Evolutionary conservation across 2,329 filamentous ascomycete species (phyloP), one percentile per base, ranked within the genome.

Genomic region (Cladosporium colombiae): DNA sequence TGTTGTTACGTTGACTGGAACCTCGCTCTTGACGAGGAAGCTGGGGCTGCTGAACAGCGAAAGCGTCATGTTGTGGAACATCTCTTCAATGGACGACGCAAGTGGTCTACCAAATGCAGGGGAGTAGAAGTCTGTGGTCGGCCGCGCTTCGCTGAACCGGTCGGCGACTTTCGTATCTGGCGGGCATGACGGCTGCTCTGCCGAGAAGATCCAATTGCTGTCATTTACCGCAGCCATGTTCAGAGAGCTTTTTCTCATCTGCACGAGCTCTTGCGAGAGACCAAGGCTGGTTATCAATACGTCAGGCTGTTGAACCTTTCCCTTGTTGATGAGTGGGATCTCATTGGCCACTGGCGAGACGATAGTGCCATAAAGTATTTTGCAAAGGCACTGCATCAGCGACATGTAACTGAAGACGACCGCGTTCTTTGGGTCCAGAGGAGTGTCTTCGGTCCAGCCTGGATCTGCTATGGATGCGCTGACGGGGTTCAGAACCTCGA

Each of bases 41-140:
- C 21, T 35, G 33, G 56, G 56, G 21, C 35, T 58, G 21, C 56
- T 58, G 56, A 58, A 58, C 2, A 58, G 56, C 16, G 56, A 58
- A 1, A 58, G 35, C n/a, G 56, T 58, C 56, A 58, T 58, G 56
- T 58, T 58, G 6, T 37, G 56, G 56, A 58, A 58, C 33, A 58
- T n/a, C 8, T 58, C 56, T n/a, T 58, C 56, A 6, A 58, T 27
- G 11, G 31, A 33, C 5, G 56, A 29, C 21, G 33, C 56, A 7
- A 58, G 56, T 10, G 56, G 31, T 44, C 35, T 31, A 1, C 23
- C 31, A 21, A 58, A 58, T 18, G 56, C 31, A 13, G 56, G 18
- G 5, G 56, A 37, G 11, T 31, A 21, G 35, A 44, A 58, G n/a
- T 31, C 56, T 37, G 27, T n/a, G 35, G 40, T 29, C 23, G 58